Conservation (phyloP, 805 yeast species). For the Barnettozyma californica region DNA sequence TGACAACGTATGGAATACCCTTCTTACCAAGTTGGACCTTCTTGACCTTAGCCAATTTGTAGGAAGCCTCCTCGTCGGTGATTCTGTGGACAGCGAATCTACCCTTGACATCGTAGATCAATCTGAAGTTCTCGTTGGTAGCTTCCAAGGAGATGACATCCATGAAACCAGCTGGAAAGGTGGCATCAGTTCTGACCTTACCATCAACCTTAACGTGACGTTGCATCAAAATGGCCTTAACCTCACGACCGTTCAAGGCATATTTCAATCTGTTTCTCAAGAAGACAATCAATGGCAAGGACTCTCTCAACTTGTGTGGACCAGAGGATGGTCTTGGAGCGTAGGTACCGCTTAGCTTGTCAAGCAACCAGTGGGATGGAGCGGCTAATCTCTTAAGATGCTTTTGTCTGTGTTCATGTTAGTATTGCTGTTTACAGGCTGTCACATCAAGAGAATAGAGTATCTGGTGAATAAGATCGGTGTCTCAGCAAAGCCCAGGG, state of each 20-base stretch:
- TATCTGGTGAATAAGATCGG: not conserved
- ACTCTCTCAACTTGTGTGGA: constrained; percentile 99
- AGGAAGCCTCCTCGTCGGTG: constrained; percentile 96
- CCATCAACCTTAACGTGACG: constrained; percentile 98
- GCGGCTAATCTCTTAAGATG: constrained; percentile 99
- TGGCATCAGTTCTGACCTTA: constrained; percentile 98
- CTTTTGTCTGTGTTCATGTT: constrained; percentile 65
- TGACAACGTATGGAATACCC: constrained; percentile 97
- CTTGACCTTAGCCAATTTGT: constrained; percentile 98
- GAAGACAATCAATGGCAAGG: constrained; percentile 94
- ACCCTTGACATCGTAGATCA: constrained; percentile 97
- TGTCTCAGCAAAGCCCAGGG: not conserved
- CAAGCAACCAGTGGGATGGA: constrained; percentile 99
- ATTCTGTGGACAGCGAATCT: constrained; percentile 99
- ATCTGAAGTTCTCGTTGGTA: constrained; percentile 99
- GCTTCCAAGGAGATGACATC: constrained; percentile 96
- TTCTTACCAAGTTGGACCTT: constrained; percentile 97
- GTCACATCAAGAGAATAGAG: not conserved
- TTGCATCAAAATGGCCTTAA: constrained; percentile 96
- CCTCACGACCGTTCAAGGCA: constrained; percentile 98
- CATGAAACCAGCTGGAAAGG: constrained; percentile 99
- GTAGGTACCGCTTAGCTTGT: constrained; percentile 98
- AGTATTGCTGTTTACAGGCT: not conserved
- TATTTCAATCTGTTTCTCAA: constrained; percentile 98
- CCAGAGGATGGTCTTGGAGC: constrained; percentile 99